Percentiles rank a stretch among this genome's conserved stretches.
Evolutionary conservation across 208 protist species (phyloP).

Genomic region (Crithidia brevicula): DNA sequence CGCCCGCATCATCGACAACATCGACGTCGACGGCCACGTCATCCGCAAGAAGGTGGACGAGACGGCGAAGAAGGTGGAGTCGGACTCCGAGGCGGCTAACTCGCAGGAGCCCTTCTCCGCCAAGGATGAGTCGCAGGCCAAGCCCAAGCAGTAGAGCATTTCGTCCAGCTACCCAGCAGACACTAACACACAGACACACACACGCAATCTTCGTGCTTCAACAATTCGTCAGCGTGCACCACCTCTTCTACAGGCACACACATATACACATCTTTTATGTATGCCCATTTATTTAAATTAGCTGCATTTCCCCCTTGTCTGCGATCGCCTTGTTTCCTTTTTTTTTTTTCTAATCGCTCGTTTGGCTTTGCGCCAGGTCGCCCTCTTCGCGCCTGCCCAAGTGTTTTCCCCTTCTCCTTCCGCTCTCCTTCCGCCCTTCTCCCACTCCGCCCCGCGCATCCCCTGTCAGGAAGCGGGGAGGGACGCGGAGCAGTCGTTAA

Average conservation of each 20-base stretch:
- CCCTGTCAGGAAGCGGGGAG: too few species aligned
- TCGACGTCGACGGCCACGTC: slow-evolving; percentile 52
- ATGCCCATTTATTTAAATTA: slow-evolving; percentile 7
- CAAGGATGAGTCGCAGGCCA: background rate
- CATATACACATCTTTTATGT: background rate
- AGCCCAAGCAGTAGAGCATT: background rate
- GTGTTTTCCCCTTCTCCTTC: background rate
- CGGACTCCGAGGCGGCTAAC: slow-evolving; percentile 4
- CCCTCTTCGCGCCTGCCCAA: background rate
- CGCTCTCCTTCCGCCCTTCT: background rate
- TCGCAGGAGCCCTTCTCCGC: background rate
- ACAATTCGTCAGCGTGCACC: background rate
- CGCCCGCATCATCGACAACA: slow-evolving; percentile 60
- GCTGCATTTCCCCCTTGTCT: background rate
- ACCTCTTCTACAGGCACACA: background rate
- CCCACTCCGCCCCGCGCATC: too few species aligned
- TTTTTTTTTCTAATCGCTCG: slow-evolving; percentile 8
- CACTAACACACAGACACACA: slow-evolving; percentile 2
- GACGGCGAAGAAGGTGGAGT: slow-evolving; percentile 15
- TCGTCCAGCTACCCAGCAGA: background rate
- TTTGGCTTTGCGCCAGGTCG: too few species aligned
- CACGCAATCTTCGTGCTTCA: too few species aligned
- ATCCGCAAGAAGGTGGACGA: slow-evolving; percentile 17
- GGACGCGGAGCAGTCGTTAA: background rate
- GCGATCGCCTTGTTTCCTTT: slow-evolving; percentile 4